Conservation (phyloP, 2,329 filamentous ascomycete genomes). For the Mycosphaerelloides madeirae region DNA sequence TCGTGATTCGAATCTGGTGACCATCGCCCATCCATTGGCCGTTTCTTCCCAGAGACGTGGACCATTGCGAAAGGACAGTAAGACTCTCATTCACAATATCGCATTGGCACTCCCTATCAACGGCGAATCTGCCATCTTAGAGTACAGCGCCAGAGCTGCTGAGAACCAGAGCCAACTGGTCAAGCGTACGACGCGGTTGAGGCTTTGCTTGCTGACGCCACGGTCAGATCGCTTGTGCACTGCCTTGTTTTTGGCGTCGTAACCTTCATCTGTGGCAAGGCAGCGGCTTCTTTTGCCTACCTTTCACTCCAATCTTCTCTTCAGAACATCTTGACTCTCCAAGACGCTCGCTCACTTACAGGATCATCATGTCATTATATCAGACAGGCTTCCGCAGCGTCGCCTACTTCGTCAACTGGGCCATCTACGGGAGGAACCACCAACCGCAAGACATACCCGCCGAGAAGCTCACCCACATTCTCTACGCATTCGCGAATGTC, state of each 20-base stretch:
- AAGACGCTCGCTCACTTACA: not conserved
- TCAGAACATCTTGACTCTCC: not conserved
- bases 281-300: slow-evolving; percentile 7
- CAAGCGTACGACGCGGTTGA: not conserved
- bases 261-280: slow-evolving; percentile 2
- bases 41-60: no score
- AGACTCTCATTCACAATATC: no score
- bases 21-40: no score
- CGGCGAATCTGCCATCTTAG: no score
- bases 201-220: slow-evolving; percentile 4
- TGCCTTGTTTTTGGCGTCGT: slow-evolving; percentile 15
- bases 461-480: slow-evolving; percentile 77
- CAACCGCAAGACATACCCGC: slow-evolving; percentile 78
- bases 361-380: slow-evolving; percentile 14
- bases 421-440: slow-evolving; percentile 55
- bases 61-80: no score
- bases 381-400: slow-evolving; percentile 28
- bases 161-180: no score
- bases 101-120: no score
- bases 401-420: slow-evolving; percentile 35
- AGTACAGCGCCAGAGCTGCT: no score
- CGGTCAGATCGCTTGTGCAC: slow-evolving; percentile 14
- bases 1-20: no score
- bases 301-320: not conserved
- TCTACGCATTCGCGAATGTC: slow-evolving; percentile 90